phyloP scores from a whole-genome alignment of 306 rosid species.

The Rosa persica region DNA sequence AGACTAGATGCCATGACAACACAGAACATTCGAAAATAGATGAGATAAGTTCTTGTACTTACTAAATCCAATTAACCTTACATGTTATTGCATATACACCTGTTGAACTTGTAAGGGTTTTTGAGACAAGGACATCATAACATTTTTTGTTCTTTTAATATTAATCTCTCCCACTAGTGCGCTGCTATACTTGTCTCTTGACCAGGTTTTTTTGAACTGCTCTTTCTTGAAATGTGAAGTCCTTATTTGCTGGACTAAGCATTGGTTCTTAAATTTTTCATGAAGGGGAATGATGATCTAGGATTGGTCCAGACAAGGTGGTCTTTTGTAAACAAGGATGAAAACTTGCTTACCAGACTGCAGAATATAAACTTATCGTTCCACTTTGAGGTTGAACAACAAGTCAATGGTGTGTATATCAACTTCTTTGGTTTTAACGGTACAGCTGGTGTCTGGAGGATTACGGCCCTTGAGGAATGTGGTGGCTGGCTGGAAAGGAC shows the following conservation, averaged over 20 bases:
- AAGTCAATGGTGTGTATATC: conserved; percentile 84
- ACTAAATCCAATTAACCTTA: neutral
- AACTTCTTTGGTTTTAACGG: conserved; percentile 98
- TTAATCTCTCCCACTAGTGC: neutral
- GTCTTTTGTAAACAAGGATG: conserved; percentile 97
- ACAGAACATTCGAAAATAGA: neutral
- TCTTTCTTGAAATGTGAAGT: neutral
- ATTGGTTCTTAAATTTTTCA: conserved; percentile 9
- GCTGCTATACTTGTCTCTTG: neutral
- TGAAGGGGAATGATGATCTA: conserved; percentile 91
- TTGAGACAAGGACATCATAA: neutral
- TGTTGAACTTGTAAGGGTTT: neutral
- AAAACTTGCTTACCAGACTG: conserved; percentile 93
- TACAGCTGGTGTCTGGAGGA: conserved; percentile 98
- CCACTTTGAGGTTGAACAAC: conserved; percentile 99
- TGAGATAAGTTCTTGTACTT: neutral
- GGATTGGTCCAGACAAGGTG: conserved; percentile 95
- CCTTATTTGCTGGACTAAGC: conserved; percentile 2
- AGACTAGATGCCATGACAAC: neutral
- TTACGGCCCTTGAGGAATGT: conserved; percentile 92
- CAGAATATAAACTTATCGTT: conserved; percentile 89
- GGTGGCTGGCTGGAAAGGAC: conserved; percentile 99
- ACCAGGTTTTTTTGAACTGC: neutral
- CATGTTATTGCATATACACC: neutral
- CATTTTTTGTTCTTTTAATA: neutral